Evolutionary conservation across 2,329 filamentous ascomycete genomes (phyloP).

Genomic region (Geosmithia morbida): DNA sequence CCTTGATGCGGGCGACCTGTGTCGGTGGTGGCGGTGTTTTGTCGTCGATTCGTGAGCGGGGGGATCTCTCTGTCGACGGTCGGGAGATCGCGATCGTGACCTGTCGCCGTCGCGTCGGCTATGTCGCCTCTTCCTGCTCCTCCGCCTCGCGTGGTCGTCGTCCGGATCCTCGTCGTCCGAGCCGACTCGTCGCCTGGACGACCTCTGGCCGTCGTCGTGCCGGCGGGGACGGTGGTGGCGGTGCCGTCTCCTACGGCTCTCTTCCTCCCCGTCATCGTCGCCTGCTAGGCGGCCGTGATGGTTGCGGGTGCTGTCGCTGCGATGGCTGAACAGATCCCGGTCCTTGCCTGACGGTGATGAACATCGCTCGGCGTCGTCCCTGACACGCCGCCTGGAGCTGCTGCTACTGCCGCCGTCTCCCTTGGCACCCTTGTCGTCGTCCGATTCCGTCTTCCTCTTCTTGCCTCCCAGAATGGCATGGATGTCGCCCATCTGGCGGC

Average conservation of each 20-base stretch:
- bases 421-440: conserved; percentile 1
- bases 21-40: conserved; percentile 10
- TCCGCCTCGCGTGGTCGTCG: neutral
- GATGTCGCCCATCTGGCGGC: conserved; percentile 45
- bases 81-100: conserved; percentile 10
- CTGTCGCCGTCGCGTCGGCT: conserved; percentile 3
- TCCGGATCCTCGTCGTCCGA: neutral
- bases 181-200: neutral
- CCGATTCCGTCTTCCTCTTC: conserved; percentile 1
- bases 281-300: conserved; percentile 10
- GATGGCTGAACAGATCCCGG: neutral
- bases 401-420: conserved; percentile 3
- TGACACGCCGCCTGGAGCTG: neutral
- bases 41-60: neutral
- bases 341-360: neutral
- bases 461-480: conserved; percentile 39
- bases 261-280: neutral
- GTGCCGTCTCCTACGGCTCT: neutral
- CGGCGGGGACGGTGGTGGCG: neutral
- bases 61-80: neutral
- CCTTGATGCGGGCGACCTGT: conserved; percentile 9
- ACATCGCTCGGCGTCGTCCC: neutral
- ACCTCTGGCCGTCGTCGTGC: neutral
- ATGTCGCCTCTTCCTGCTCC: neutral
- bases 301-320: conserved; percentile 4